Evolutionary conservation across 805 yeast species (phyloP).

Genomic region (Kuraishia borneana): DNA sequence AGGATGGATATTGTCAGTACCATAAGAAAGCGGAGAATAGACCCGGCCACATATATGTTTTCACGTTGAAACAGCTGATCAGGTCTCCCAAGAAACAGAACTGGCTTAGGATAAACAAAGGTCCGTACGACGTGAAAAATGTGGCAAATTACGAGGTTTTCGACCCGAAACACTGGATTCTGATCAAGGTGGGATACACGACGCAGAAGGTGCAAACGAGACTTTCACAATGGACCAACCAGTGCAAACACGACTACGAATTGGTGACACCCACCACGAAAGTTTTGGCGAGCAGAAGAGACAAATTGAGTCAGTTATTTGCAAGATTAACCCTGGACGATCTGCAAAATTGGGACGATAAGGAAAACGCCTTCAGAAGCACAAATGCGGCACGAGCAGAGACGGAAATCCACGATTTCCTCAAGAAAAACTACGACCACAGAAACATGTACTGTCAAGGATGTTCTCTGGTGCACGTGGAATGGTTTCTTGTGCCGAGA

Average conservation of each 20-base stretch:
- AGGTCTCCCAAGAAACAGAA: slow-evolving; percentile 14
- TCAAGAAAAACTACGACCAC: slow-evolving; percentile 29
- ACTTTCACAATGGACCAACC: slow-evolving; percentile 38
- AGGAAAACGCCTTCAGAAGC: slow-evolving; percentile 24
- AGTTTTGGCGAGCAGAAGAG: slow-evolving; percentile 8
- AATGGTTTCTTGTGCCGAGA: slow-evolving; percentile 48
- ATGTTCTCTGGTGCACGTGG: slow-evolving; percentile 34
- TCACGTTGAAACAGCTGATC: slow-evolving; percentile 31
- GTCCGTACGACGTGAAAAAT: slow-evolving; percentile 7
- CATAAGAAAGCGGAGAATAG: slow-evolving; percentile 15
- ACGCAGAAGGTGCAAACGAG: slow-evolving; percentile 30
- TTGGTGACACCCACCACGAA: slow-evolving; percentile 23
- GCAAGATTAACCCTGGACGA: slow-evolving; percentile 6
- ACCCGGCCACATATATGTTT: slow-evolving; percentile 39
- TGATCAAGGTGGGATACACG: slow-evolving; percentile 46
- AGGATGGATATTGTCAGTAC: slow-evolving; percentile 10
- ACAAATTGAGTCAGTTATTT: slow-evolving; percentile 6
- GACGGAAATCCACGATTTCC: slow-evolving; percentile 24
- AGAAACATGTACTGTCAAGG: slow-evolving; percentile 39
- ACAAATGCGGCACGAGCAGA: slow-evolving; percentile 26
- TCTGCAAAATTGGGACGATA: slow-evolving; percentile 4
- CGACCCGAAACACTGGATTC: slow-evolving; percentile 24
- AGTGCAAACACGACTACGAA: slow-evolving; percentile 36
- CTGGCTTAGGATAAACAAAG: slow-evolving; percentile 27
- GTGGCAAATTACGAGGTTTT: slow-evolving; percentile 20